These are phyloP conservation scores for Nematodospora anomalae DNA, from an alignment of 1,139 yeast species.

Conservation along the genomic window DNA sequence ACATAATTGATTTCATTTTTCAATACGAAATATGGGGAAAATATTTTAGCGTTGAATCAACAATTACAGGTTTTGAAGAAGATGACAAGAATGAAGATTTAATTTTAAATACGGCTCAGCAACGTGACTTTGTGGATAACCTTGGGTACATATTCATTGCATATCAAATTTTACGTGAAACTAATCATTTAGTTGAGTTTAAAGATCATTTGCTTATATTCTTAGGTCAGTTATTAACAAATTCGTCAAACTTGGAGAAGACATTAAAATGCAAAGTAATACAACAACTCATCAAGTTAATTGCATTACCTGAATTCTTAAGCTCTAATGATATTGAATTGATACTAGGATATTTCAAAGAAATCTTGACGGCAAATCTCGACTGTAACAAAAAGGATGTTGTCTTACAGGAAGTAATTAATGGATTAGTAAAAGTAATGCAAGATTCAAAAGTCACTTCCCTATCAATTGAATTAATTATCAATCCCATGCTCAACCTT, in stretches of 20 bases:
- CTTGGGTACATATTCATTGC: slow-evolving; percentile 52
- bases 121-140: slow-evolving; percentile 60
- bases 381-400: slow-evolving; percentile 37
- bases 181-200: slow-evolving; percentile 24
- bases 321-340: slow-evolving; percentile 56
- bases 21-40: slow-evolving; percentile 40
- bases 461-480: slow-evolving; percentile 34
- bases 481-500: slow-evolving; percentile 61
- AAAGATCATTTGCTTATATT: slow-evolving; percentile 70
- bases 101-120: slow-evolving; percentile 50
- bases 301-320: slow-evolving; percentile 48
- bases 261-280: slow-evolving; percentile 67
- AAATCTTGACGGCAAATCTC: slow-evolving; percentile 45
- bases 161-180: slow-evolving; percentile 22
- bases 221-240: slow-evolving; percentile 64
- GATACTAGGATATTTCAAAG: slow-evolving; percentile 67
- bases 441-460: slow-evolving; percentile 13
- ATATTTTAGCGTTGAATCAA: slow-evolving; percentile 25
- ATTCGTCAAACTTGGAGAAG: slow-evolving; percentile 65
- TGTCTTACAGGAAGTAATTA: slow-evolving; percentile 39
- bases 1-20: slow-evolving; percentile 40
- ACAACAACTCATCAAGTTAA: slow-evolving; percentile 59
- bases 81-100: slow-evolving; percentile 27
- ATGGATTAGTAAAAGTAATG: slow-evolving; percentile 55
- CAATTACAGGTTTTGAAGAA: slow-evolving; percentile 15